Evolutionary conservation across 73 alveolate species (phyloP).

Genomic region (Paramecium tetraurelia): DNA sequence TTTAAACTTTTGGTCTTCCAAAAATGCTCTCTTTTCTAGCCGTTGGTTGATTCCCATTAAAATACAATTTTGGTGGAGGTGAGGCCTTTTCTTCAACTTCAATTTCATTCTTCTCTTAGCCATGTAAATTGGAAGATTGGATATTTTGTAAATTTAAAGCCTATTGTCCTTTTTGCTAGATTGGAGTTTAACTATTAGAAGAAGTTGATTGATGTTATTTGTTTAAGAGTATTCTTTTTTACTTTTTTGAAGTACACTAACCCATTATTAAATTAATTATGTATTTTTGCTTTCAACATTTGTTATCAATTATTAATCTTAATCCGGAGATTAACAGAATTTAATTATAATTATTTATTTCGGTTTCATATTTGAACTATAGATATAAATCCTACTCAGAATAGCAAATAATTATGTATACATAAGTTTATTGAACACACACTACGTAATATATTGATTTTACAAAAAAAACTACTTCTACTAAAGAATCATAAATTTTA

Average conservation of each 20-base stretch:
- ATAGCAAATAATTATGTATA: no score
- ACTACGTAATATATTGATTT: no score
- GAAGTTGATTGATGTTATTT: neutral
- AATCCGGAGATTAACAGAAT: neutral
- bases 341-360: neutral
- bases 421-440: no score
- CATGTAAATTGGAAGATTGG: neutral
- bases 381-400: no score
- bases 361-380: no score
- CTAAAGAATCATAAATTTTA: no score
- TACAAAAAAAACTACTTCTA: no score
- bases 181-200: neutral
- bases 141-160: neutral
- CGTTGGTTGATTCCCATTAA: neutral
- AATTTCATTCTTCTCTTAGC: neutral
- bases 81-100: neutral
- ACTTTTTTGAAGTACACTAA: neutral
- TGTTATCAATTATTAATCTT: neutral
- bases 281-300: neutral
- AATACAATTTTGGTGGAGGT: neutral
- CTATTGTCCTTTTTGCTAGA: neutral
- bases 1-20: neutral
- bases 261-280: neutral
- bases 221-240: neutral
- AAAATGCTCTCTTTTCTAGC: neutral